Conservation (phyloP, 306 rosid species). For the Mimosa pudica region DNA sequence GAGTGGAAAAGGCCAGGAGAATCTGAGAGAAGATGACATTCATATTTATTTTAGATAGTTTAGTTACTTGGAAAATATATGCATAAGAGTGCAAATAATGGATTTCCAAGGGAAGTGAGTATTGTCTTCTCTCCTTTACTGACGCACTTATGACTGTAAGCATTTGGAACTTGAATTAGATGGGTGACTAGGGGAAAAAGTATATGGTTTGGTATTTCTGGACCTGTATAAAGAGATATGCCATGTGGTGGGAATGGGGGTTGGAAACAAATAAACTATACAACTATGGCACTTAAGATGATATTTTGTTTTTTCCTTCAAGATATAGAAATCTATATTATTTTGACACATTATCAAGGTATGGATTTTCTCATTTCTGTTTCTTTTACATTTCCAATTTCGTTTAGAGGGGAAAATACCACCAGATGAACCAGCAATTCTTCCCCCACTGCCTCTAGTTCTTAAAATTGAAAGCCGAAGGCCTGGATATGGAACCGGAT, state of each 20-base stretch:
- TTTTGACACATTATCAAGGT: constrained; percentile 20
- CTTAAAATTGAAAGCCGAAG: constrained; percentile 77
- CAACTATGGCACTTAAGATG: neutral
- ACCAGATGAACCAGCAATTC: constrained; percentile 83
- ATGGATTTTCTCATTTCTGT: constrained; percentile 18
- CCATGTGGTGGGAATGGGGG: constrained; percentile 16
- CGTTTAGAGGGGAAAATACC: constrained; percentile 81
- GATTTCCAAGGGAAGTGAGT: constrained; percentile 13
- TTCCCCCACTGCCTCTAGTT: constrained; percentile 83
- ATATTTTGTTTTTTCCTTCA: neutral
- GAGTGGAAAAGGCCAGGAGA: constrained; percentile 9
- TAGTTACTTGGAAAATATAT: neutral
- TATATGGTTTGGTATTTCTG: constrained; percentile 8
- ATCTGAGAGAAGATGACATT: neutral
- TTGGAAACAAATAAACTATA: constrained; percentile 11
- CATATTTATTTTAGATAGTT: constrained; percentile 19
- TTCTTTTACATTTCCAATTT: constrained; percentile 26
- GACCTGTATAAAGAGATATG: constrained; percentile 24
- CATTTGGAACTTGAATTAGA: neutral
- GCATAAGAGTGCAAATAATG: neutral
- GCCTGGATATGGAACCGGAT: constrained; percentile 47
- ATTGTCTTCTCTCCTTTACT: constrained; percentile 4
- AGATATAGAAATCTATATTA: neutral
- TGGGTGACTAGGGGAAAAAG: neutral
- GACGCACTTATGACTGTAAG: neutral